Evolutionary conservation across 495 filamentous ascomycete genomes (phyloP), one percentile per base, ranked within the genome.

Genomic region (Parmelia sp.): DNA sequence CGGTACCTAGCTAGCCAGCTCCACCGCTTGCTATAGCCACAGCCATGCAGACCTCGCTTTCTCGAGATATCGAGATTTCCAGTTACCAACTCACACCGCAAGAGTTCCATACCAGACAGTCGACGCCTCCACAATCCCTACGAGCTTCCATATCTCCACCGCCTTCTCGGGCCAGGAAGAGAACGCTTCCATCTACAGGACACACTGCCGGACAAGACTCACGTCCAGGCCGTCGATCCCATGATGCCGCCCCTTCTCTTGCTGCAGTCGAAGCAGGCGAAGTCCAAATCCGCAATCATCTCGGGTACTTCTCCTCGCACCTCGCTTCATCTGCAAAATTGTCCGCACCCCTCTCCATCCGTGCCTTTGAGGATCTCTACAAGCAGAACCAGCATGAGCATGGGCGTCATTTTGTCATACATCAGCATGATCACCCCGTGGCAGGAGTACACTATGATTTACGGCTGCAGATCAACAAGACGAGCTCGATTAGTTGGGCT

Each of bases 371-470:
- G 33, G 69, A 74, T n/a, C 73, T 89, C 3, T 88, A 88, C 71
- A 68, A 71, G 33, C 68, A 74, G 12, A 83, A 83, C 69, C 60
- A 77, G 65, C 71, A 82, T 59, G 59, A 67, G 9, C 57, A 74
- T 23, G 86, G 85, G 14, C 75, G 73, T 29, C 86, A 89, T 68
- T 88, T 87, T 66, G 79, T 88, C 40, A 77, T 89, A 35, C 84
- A 88, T 70, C 86, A 88, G 68, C 86, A 89, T 69, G 86, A 89
- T 65, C 86, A 89, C 71, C 86, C 86, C 4, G 74, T 87, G 12
- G 83, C 85, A 19, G 86, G 86, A 15, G 74, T 79, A 0, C 83
- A 86, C 63, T 86, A 88, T 73, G 87, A 88, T 71, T 74, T 90
- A 6, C 78, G 86, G 19, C 74, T 90, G 3, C 86, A 90, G 70